phyloP scores from a whole-genome alignment of 345 rosid species.

The Eucalyptus coolabah region DNA sequence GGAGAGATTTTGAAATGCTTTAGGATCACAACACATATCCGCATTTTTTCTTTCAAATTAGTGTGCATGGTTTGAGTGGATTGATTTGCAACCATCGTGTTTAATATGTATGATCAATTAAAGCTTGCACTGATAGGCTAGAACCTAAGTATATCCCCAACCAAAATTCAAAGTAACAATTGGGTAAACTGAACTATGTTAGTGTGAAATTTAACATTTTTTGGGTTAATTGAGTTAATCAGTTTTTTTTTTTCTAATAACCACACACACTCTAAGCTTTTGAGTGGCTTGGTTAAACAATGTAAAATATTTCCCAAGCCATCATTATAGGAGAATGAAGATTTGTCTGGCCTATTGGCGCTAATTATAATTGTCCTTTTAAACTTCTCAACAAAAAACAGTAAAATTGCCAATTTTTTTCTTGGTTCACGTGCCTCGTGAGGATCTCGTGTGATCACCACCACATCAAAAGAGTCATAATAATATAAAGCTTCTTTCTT shows the following conservation, averaged over 20 bases:
- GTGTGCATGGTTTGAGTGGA: background rate
- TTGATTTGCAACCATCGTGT: background rate
- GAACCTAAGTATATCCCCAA: background rate
- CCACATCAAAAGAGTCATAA: no score
- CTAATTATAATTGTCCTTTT: background rate
- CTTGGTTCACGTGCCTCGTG: background rate
- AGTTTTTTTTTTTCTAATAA: background rate
- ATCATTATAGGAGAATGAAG: background rate
- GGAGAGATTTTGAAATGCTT: background rate
- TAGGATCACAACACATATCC: background rate
- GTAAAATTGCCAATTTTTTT: background rate
- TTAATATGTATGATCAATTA: background rate
- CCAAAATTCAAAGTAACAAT: background rate
- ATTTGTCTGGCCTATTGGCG: background rate
- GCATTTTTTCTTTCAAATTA: background rate
- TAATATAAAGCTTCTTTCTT: no score
- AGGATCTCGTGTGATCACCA: no score
- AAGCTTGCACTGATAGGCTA: background rate
- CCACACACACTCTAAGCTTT: background rate
- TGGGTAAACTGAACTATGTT: background rate
- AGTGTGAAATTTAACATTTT: background rate
- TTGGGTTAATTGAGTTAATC: background rate
- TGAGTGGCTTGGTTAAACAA: background rate
- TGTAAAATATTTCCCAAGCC: background rate
- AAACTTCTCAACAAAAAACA: background rate